phyloP scores from a whole-genome alignment of 169 alveolate species.

The Eimeria nieschulzi region DNA sequence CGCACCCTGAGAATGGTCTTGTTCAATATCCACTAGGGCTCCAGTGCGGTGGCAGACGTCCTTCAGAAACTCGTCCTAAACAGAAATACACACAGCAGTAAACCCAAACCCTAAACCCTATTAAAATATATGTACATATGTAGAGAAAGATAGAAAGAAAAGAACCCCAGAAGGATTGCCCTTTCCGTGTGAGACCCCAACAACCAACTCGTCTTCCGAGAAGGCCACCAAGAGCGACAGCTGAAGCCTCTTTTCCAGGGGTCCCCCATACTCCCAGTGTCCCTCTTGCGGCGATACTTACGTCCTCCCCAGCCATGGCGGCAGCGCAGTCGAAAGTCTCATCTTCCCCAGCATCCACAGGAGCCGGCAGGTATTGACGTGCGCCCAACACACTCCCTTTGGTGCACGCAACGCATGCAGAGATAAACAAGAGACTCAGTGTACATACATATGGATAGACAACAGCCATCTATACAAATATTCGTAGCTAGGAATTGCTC shows the following conservation, averaged over 20 bases:
- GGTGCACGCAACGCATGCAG: no score
- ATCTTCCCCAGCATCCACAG: conserved; percentile 60
- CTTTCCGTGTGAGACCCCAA: no score
- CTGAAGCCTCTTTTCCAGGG: background rate
- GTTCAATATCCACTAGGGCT: conserved; percentile 51
- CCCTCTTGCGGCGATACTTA: background rate
- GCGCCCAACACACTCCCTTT: conserved; percentile 47
- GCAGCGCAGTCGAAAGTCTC: conserved; percentile 63
- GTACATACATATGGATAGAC: no score
- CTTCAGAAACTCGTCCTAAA: conserved; percentile 55
- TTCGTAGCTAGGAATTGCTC: no score
- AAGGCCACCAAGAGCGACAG: no score
- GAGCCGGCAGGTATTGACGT: conserved; percentile 66
- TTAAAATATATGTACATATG: no score
- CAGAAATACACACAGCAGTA: background rate
- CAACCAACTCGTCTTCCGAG: no score
- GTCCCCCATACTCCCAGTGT: background rate
- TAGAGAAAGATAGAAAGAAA: no score
- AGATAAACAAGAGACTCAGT: no score
- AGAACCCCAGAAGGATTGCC: no score
- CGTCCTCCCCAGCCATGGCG: conserved; percentile 65
- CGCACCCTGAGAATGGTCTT: conserved; percentile 50
- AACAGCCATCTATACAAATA: no score
- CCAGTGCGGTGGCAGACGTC: conserved; percentile 62
- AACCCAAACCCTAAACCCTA: no score